These are phyloP conservation scores for Neoarthrinium moseri DNA, from an alignment of 2,329 filamentous ascomycete genomes.

Conservation along the genomic window DNA sequence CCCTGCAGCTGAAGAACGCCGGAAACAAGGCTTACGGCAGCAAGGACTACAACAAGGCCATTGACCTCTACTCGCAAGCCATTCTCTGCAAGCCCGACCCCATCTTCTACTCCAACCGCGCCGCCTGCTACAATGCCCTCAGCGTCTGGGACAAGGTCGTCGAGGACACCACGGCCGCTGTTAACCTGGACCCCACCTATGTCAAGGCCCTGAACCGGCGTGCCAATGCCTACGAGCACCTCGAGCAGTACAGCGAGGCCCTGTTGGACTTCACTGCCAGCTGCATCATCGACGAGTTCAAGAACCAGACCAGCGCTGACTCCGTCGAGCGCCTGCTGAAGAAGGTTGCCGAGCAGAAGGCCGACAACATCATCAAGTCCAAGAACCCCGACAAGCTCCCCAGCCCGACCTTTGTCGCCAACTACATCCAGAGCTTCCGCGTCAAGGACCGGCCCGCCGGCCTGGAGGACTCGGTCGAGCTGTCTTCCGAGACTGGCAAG, in stretches of 20 bases:
- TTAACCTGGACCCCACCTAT: slow-evolving; percentile 92
- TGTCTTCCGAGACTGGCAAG: slow-evolving; percentile 76
- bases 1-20: slow-evolving; percentile 87
- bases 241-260: slow-evolving; percentile 87
- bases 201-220: slow-evolving; percentile 96
- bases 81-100: slow-evolving; percentile 97
- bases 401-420: slow-evolving; percentile 94
- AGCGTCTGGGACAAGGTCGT: slow-evolving; percentile 94
- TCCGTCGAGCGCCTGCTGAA: slow-evolving; percentile 92
- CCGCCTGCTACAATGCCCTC: slow-evolving; percentile 93
- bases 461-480: slow-evolving; percentile 76
- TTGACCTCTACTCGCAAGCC: slow-evolving; percentile 91
- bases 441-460: slow-evolving; percentile 75
- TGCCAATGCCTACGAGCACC: slow-evolving; percentile 94
- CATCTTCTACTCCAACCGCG: slow-evolving; percentile 98
- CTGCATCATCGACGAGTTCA: slow-evolving; percentile 98
- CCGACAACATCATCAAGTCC: slow-evolving; percentile 78
- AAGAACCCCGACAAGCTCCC: slow-evolving; percentile 87
- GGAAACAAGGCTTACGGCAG: slow-evolving; percentile 95
- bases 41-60: slow-evolving; percentile 91
- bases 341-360: slow-evolving; percentile 94
- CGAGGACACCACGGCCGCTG: slow-evolving; percentile 92
- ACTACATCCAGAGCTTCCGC: slow-evolving; percentile 98
- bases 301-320: slow-evolving; percentile 84
- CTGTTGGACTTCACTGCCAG: slow-evolving; percentile 97